Percentiles rank a stretch among this genome's conserved stretches.
Evolutionary conservation across 208 protist species (phyloP).

Genomic region (Trypanosoma grayi): DNA sequence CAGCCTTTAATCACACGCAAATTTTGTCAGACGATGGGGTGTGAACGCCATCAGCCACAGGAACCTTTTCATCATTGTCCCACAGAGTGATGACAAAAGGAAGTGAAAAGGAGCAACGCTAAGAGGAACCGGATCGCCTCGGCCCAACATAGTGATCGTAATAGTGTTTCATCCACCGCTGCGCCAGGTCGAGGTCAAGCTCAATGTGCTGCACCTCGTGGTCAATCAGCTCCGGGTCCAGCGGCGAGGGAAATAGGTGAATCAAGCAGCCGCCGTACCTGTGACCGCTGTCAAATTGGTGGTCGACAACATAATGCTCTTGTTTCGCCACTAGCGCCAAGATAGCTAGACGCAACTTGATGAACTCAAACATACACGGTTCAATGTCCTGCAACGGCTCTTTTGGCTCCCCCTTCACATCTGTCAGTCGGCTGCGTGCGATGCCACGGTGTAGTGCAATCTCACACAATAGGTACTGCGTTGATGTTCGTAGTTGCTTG

Average conservation of each 20-base stretch:
- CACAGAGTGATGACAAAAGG: constrained; percentile 6
- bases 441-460: constrained; percentile 81
- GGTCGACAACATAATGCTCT: constrained; percentile 86
- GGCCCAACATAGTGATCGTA: constrained; percentile 76
- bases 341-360: constrained; percentile 80
- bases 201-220: constrained; percentile 81
- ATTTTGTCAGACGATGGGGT: background rate
- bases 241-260: constrained; percentile 81
- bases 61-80: background rate
- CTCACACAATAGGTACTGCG: constrained; percentile 82
- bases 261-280: constrained; percentile 84
- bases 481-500: constrained; percentile 81
- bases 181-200: constrained; percentile 74
- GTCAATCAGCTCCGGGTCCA: constrained; percentile 80
- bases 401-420: constrained; percentile 54
- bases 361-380: constrained; percentile 81
- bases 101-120: constrained; percentile 1
- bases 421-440: constrained; percentile 53
- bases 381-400: constrained; percentile 66
- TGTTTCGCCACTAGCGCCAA: constrained; percentile 70
- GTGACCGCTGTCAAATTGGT: constrained; percentile 77
- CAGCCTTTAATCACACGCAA: too few relatives aligned
- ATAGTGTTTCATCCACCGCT: constrained; percentile 85
- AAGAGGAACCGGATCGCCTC: constrained; percentile 26
- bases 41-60: too few relatives aligned